Percentiles rank a stretch among this genome's conserved stretches.
phyloP scores from a whole-genome alignment of 2,329 filamentous ascomycete species.

The Phyllosticta paracitricarpa region DNA sequence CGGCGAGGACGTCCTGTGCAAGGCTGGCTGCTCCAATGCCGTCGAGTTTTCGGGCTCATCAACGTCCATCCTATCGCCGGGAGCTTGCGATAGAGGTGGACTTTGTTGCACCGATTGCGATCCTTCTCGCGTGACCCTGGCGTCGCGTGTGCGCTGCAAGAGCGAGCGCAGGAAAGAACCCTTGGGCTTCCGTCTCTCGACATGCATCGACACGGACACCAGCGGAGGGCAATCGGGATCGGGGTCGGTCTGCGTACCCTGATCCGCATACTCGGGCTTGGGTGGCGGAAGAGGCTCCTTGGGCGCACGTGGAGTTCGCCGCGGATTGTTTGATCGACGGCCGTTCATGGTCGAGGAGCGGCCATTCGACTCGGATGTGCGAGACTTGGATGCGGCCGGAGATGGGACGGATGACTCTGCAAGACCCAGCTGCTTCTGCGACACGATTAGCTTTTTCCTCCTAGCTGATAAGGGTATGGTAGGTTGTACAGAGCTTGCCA shows the following conservation, averaged over 20 bases:
- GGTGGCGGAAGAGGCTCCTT: constrained; percentile 26
- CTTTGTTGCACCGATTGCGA: constrained; percentile 24
- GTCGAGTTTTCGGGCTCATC: constrained; percentile 13
- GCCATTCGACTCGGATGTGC: constrained; percentile 9
- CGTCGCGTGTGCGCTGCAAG: constrained; percentile 27
- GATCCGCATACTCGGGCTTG: constrained; percentile 18
- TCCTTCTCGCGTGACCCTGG: constrained; percentile 27
- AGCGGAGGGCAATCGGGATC: constrained; percentile 27
- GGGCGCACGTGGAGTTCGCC: constrained; percentile 24
- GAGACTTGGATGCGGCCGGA: constrained; percentile 17
- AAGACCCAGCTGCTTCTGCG: constrained; percentile 28
- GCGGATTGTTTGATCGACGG: constrained; percentile 7
- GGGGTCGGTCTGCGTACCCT: constrained; percentile 32
- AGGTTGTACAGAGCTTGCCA: constrained; percentile 31
- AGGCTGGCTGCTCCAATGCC: constrained; percentile 14
- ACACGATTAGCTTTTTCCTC: constrained; percentile 11
- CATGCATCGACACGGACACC: constrained; percentile 24
- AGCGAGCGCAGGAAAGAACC: constrained; percentile 28
- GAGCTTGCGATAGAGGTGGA: neutral
- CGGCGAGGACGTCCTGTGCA: constrained; percentile 9
- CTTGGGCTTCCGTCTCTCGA: constrained; percentile 16
- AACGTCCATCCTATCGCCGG: constrained; percentile 6
- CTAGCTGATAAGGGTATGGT: constrained; percentile 3
- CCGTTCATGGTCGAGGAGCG: constrained; percentile 7
- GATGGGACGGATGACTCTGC: constrained; percentile 20